Conservation (phyloP, 23 red algal species). For the Chondrus crispus region DNA sequence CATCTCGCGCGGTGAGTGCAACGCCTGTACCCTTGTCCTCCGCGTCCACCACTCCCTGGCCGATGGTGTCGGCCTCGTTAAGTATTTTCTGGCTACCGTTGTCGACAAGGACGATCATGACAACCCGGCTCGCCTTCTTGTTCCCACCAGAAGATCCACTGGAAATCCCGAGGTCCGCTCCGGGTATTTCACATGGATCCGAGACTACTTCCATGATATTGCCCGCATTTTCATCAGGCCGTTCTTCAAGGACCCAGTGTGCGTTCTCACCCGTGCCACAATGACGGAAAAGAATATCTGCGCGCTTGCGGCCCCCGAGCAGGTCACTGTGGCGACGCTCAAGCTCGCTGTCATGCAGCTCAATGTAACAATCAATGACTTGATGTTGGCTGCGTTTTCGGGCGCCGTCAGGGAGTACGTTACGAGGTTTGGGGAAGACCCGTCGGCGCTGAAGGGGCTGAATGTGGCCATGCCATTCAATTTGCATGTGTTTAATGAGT, state of each 20-base stretch:
- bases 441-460: neutral
- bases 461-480: constrained; percentile 39
- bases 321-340: neutral
- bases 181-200: neutral
- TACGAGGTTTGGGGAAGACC: constrained; percentile 2
- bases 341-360: neutral
- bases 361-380: constrained; percentile 32
- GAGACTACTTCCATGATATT: neutral
- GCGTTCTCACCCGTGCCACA: neutral
- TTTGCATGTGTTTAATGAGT: constrained; percentile 23
- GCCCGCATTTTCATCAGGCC: neutral
- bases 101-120: neutral
- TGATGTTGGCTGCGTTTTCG: constrained; percentile 30
- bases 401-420: constrained; percentile 38
- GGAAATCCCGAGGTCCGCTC: neutral
- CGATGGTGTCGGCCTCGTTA: constrained; percentile 50
- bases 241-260: neutral
- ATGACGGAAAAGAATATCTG: neutral
- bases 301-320: neutral
- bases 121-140: neutral
- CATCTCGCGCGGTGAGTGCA: neutral
- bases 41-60: constrained; percentile 48
- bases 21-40: constrained; percentile 17
- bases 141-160: neutral
- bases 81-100: constrained; percentile 39